phyloP scores from a whole-genome alignment of 768 basidiomycete species.

The Kwoniella dejecticola region DNA sequence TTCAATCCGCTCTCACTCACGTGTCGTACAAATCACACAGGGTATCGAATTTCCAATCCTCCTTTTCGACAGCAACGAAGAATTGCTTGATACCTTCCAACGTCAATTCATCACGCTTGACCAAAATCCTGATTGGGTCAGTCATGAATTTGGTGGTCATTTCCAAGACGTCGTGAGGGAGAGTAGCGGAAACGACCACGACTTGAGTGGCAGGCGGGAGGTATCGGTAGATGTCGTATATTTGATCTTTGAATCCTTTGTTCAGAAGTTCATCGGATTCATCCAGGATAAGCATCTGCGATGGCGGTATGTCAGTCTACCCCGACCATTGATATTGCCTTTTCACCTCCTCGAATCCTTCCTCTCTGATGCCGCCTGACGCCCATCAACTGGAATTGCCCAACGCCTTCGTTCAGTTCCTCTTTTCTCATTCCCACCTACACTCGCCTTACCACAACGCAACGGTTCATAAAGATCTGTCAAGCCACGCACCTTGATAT shows the following conservation, averaged over 20 bases:
- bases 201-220: slow-evolving; percentile 97
- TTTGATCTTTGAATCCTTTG: slow-evolving; percentile 99
- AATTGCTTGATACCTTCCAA: slow-evolving; percentile 66
- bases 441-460: background rate
- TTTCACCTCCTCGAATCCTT: background rate
- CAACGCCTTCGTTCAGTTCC: background rate
- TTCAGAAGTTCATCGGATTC: slow-evolving; percentile 90
- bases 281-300: slow-evolving; percentile 55
- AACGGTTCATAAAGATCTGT: no score
- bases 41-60: slow-evolving; percentile 99
- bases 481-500: slow-evolving; percentile 99
- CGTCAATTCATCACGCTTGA: slow-evolving; percentile 98
- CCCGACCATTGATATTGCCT: background rate
- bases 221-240: slow-evolving; percentile 97
- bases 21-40: slow-evolving; percentile 97
- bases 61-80: slow-evolving; percentile 93
- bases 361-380: background rate
- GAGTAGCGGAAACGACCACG: slow-evolving; percentile 90
- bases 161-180: slow-evolving; percentile 95
- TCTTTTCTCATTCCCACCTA: background rate
- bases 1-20: slow-evolving; percentile 22
- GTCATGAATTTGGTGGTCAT: slow-evolving; percentile 99
- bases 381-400: background rate
- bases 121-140: slow-evolving; percentile 94
- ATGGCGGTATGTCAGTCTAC: background rate